Conservation (phyloP, 2,329 filamentous ascomycete species). For the Paraphoma sp. region DNA sequence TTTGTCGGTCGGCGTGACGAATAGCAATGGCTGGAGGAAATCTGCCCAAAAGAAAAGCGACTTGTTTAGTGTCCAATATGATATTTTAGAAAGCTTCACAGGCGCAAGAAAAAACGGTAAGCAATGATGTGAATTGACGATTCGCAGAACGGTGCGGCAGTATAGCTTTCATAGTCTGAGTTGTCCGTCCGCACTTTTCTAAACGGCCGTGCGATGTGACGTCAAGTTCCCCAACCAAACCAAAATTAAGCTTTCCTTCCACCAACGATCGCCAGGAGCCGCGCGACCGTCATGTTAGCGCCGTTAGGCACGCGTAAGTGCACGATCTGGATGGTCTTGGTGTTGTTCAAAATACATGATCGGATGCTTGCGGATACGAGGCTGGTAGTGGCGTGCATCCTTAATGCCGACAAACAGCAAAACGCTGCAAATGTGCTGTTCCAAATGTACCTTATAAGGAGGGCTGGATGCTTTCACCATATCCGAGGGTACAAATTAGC, state of each 20-base stretch:
- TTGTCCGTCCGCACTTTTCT: constrained; percentile 10
- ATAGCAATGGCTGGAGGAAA: not conserved
- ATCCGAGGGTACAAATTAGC: too few relatives aligned
- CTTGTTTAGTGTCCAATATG: too few relatives aligned
- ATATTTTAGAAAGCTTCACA: too few relatives aligned
- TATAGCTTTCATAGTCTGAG: constrained; percentile 13
- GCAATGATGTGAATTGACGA: not conserved
- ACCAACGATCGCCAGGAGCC: constrained; percentile 21
- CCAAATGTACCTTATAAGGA: too few relatives aligned
- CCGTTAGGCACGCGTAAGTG: constrained; percentile 12
- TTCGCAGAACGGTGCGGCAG: not conserved
- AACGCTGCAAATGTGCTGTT: too few relatives aligned
- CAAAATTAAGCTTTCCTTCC: constrained; percentile 2
- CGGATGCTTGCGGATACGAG: not conserved
- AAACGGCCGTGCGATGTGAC: constrained; percentile 18
- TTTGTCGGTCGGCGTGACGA: too few relatives aligned
- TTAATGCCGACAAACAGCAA: too few relatives aligned
- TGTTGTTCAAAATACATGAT: not conserved
- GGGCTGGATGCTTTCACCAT: too few relatives aligned
- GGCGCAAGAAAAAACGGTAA: not conserved
- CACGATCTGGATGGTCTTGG: constrained; percentile 6
- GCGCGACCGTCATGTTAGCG: constrained; percentile 8
- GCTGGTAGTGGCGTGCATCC: not conserved
- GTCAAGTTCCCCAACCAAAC: constrained; percentile 19
- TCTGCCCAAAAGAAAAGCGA: not conserved